Evolutionary conservation across 2,329 filamentous ascomycete genomes (phyloP), one percentile per base, ranked within the genome.

Genomic region (Phoma sp.): DNA sequence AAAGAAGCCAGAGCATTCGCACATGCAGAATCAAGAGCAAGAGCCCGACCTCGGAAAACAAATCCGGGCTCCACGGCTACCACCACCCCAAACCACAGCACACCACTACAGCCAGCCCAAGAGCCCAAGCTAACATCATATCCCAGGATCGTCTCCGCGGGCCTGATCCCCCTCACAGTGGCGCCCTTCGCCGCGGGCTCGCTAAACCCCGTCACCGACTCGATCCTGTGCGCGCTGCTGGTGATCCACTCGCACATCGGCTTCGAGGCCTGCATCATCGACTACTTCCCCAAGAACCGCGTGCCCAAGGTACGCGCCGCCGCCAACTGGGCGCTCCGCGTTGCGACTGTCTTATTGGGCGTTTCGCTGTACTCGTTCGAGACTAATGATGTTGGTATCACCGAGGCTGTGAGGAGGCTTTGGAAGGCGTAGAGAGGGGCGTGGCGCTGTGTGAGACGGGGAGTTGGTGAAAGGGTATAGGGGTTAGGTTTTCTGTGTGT

Each of bases 291-390:
- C 64, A 79, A 77, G 62, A 83, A 83, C 72, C 83, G 86, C 67
- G 83, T 89, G 64, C 90, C 92, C 45, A 85, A 83, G 62, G 77
- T 85, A 57, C 85, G 86, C 74, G 87, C 85, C 71, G 49, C 80
- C n/a, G 82, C 87, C 73, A 85, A 84, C 76, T 98, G 92, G 92
- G 80, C 82, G 33, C 85, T 98, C 60, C 92, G 93, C 70, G 78
- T 82, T 40, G 87, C 85, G 56, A 97, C 96, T 9, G 81, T 93
- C 54, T 80, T 91, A 47, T 90, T 93, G 59, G 92, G 90, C 45
- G 83, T 96, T 62, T 93, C 93, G 53, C 83, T 98, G 70, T 99
- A 99, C 79, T 93, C 98, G 78, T 98, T 98, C 70, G 95, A 99
- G 87, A 99, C 95, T 29, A 98, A 97, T 73, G 95, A 99, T 66